phyloP scores from a whole-genome alignment of 2,329 filamentous ascomycete species.

The Monascus ruber region DNA sequence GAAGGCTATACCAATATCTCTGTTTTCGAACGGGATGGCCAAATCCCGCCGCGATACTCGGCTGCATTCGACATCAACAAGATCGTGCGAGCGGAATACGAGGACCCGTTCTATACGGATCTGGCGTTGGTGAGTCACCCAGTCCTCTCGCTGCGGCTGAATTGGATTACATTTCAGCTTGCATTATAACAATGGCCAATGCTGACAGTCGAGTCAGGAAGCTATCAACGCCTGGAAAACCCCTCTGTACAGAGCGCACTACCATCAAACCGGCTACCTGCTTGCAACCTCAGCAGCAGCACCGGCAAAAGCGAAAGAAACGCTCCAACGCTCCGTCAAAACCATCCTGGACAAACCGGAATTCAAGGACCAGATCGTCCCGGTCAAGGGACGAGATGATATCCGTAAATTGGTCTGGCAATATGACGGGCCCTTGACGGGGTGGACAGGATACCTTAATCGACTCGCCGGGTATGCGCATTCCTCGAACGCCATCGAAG shows the following conservation, averaged over 20 bases:
- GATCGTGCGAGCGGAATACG: slow-evolving; percentile 49
- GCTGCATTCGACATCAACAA: slow-evolving; percentile 53
- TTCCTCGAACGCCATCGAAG: slow-evolving; percentile 40
- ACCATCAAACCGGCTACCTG: slow-evolving; percentile 41
- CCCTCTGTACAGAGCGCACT: slow-evolving; percentile 44
- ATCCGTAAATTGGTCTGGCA: slow-evolving; percentile 38
- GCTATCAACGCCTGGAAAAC: slow-evolving; percentile 44
- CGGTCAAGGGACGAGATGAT: slow-evolving; percentile 26
- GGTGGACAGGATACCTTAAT: slow-evolving; percentile 51
- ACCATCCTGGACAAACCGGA: slow-evolving; percentile 20
- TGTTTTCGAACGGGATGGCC: slow-evolving; percentile 35
- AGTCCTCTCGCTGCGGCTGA: too few relatives aligned
- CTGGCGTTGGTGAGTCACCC: slow-evolving; percentile 36
- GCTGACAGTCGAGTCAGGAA: slow-evolving; percentile 20
- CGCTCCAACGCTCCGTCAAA: slow-evolving; percentile 34
- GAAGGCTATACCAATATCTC: slow-evolving; percentile 38
- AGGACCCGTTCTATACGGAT: slow-evolving; percentile 46
- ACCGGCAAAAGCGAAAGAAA: slow-evolving; percentile 37
- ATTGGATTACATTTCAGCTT: too few relatives aligned
- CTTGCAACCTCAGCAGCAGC: slow-evolving; percentile 40
- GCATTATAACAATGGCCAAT: too few relatives aligned
- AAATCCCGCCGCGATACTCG: slow-evolving; percentile 40
- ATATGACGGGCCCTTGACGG: slow-evolving; percentile 37
- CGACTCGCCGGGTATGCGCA: slow-evolving; percentile 47
- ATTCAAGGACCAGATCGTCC: slow-evolving; percentile 30